These are phyloP conservation scores for Eragrostis curvula DNA, from an alignment of 176 grass and related monocot genomes.

Conservation along the genomic window DNA sequence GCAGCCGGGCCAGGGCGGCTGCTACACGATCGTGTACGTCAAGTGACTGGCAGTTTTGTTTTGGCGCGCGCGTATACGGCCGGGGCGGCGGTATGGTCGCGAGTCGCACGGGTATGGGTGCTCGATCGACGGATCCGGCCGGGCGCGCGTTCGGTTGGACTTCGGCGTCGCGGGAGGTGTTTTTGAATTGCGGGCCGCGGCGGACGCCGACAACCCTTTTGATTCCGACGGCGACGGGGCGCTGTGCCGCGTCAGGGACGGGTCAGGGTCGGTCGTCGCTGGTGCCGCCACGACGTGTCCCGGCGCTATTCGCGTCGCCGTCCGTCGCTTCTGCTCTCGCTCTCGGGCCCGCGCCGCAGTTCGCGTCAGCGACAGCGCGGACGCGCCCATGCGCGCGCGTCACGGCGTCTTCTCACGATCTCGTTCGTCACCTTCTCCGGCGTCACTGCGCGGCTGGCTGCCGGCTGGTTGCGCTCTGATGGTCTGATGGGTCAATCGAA, in stretches of 20 bases:
- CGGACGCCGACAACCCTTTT: constrained; percentile 30
- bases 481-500: too few species aligned
- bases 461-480: not conserved
- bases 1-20: not conserved
- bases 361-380: not conserved
- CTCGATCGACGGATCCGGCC: too few species aligned
- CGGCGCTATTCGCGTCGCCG: not conserved
- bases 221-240: constrained; percentile 41
- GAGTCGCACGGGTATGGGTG: too few species aligned
- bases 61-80: not conserved
- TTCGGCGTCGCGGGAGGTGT: constrained; percentile 39
- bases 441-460: not conserved
- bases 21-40: constrained; percentile 1
- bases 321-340: too few species aligned
- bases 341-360: not conserved
- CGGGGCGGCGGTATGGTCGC: not conserved
- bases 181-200: constrained; percentile 37
- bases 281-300: constrained; percentile 5
- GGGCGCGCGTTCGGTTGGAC: constrained; percentile 35
- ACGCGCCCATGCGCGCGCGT: not conserved
- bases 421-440: not conserved
- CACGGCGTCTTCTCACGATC: not conserved
- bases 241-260: constrained; percentile 9
- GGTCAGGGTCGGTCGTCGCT: not conserved
- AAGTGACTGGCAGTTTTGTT: not conserved